Evolutionary conservation across 1,284 basidiomycete genomes (phyloP), one percentile per base, ranked within the genome.

Genomic region (Stygiomarasmius scandens): DNA sequence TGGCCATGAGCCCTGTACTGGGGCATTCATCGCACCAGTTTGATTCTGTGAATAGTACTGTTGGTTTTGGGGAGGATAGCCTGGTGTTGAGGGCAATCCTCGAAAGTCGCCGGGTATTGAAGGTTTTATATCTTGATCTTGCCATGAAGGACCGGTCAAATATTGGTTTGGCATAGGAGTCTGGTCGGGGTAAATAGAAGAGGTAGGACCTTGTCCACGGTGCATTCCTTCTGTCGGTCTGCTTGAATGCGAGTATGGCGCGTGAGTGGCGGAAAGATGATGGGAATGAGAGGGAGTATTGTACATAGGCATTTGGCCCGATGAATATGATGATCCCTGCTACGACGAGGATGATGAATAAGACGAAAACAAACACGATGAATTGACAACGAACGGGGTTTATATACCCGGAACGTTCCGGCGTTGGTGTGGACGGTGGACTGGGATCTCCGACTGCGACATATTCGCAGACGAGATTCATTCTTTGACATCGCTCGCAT

Each of bases 401-500:
- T 54, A 12, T 3, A 34, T 48, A 29, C n/a, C 25, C 34, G 54
- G 47, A 20, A 20, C 43, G 54, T 32, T 55, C 45, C 32, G 54
- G 43, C 38, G 47, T 38, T 14, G 55, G 55, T 24, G 55, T 59
- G 3, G 62, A 52, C 11, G 59, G 56, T 16, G 62, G 55, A 43
- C 52, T 55, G 22, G 49, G 54, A 24, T 60, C 58, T 10, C 58
- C 58, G 29, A 67, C 68, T 8, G 66, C 56, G 11, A 66, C 61
- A 47, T 66, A 68, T 55, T 66, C 65, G 54, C 69, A 71, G 12
- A 22, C 12, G 25, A 68, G 59, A 22, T 49, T 49, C 20, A 67
- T 60, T 34, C 64, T 63, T n/a, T 55, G 58, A 59, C 69, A 71
- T 24, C 67, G 53, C 34, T 64, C 58, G 52, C 65, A 65, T 45